Conservation (phyloP, 306 rosid genomes). For the Castanea sativa region DNA sequence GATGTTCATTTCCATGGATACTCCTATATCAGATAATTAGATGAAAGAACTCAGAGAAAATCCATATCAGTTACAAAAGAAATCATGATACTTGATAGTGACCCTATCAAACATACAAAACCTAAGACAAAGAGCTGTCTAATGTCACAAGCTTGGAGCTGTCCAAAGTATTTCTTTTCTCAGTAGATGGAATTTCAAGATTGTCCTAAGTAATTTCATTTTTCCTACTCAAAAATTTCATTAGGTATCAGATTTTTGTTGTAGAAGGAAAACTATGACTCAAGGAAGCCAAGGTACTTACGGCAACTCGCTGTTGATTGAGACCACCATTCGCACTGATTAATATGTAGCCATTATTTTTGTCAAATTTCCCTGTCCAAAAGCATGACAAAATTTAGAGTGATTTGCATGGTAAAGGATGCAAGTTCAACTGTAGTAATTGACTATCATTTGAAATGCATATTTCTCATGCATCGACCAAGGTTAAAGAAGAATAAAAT, state of each 20-base stretch:
- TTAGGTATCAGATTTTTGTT: background rate
- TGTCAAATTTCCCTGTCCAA: slow-evolving; percentile 48
- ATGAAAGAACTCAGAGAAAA: background rate
- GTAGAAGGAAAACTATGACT: background rate
- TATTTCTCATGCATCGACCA: background rate
- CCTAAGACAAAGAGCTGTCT: background rate
- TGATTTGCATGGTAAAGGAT: background rate
- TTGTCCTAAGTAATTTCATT: background rate
- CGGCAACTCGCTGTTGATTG: slow-evolving; percentile 97
- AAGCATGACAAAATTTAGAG: slow-evolving; percentile 14
- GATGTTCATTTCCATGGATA: background rate
- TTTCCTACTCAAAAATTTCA: background rate
- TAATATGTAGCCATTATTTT: slow-evolving; percentile 75
- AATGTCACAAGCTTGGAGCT: background rate
- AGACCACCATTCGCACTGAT: slow-evolving; percentile 98
- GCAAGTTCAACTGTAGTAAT: background rate
- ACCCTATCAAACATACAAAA: background rate
- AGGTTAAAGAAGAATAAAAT: slow-evolving; percentile 6
- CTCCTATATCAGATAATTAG: background rate
- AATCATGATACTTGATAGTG: background rate
- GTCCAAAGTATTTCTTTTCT: background rate
- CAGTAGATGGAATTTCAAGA: background rate
- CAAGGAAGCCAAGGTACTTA: slow-evolving; percentile 39
- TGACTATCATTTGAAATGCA: background rate
- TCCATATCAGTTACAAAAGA: background rate